Conservation (phyloP, 495 filamentous ascomycete species). For the Saxispiralis lemnorum region DNA sequence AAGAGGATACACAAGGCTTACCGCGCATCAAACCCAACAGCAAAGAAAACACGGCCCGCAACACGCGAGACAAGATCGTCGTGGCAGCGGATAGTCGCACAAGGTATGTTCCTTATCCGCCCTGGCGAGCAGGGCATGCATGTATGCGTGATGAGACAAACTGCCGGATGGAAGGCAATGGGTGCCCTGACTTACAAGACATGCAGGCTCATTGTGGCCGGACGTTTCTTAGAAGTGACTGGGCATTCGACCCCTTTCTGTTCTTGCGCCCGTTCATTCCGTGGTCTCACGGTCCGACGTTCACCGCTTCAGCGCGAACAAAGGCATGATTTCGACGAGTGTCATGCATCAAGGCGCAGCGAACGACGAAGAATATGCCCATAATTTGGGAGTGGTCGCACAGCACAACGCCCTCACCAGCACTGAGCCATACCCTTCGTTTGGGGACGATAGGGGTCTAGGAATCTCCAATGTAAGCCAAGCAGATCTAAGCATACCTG, state of each 20-base stretch:
- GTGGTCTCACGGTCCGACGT: not conserved
- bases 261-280: not conserved
- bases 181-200: constrained; percentile 12
- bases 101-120: constrained; percentile 9
- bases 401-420: constrained; percentile 10
- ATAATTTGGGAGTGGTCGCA: constrained; percentile 5
- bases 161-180: constrained; percentile 1
- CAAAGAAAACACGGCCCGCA: constrained; percentile 5
- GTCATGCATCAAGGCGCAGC: not conserved
- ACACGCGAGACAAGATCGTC: not conserved
- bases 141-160: constrained; percentile 5
- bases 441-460: constrained; percentile 8
- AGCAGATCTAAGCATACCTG: not conserved
- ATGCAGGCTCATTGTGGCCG: constrained; percentile 9
- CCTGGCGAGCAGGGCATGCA: constrained; percentile 5
- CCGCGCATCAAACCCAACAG: not conserved
- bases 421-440: constrained; percentile 1
- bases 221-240: not conserved
- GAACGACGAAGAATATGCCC: constrained; percentile 9
- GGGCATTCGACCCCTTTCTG: not conserved
- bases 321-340: constrained; percentile 7
- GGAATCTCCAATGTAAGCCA: constrained; percentile 11
- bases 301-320: too few relatives aligned
- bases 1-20: not conserved
- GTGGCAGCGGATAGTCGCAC: constrained; percentile 12